Evolutionary conservation across 768 basidiomycete species (phyloP).

Genomic region (Kwoniella pini): DNA sequence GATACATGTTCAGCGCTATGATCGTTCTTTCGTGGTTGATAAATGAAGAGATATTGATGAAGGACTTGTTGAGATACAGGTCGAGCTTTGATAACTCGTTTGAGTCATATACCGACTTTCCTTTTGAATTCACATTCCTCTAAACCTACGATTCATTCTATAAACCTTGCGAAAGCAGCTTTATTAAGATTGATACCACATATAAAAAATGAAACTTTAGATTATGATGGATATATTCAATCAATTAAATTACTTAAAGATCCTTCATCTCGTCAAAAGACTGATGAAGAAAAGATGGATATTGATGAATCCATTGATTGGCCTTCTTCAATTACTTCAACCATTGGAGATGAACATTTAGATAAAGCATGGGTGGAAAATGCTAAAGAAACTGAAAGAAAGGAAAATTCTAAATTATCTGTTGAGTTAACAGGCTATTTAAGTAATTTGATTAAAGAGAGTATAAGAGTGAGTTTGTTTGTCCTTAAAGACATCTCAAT

Average conservation of each 20-base stretch:
- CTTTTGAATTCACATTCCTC: slow-evolving; percentile 15
- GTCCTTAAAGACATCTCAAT: too few relatives aligned
- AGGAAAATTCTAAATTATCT: slow-evolving; percentile 81
- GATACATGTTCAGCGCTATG: too few relatives aligned
- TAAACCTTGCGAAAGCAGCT: slow-evolving; percentile 28
- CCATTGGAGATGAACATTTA: too few relatives aligned
- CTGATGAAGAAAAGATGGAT: background rate
- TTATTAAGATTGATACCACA: slow-evolving; percentile 27
- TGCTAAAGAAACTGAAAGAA: slow-evolving; percentile 64
- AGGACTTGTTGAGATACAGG: slow-evolving; percentile 10
- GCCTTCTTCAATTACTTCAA: too few relatives aligned
- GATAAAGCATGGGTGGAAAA: slow-evolving; percentile 77
- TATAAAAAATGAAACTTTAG: slow-evolving; percentile 33
- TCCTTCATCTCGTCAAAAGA: background rate
- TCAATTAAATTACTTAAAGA: background rate
- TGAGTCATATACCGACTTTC: slow-evolving; percentile 29
- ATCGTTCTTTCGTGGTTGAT: too few relatives aligned
- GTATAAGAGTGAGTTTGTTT: slow-evolving; percentile 72
- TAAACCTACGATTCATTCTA: slow-evolving; percentile 11
- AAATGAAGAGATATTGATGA: background rate
- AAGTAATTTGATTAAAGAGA: slow-evolving; percentile 98
- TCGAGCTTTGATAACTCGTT: slow-evolving; percentile 43
- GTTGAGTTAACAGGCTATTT: slow-evolving; percentile 92
- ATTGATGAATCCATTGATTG: background rate
- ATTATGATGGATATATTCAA: slow-evolving; percentile 22